Base-by-base conservation (phyloP, 345 rosid species). In the Arabidopsis thaliana region DNA sequence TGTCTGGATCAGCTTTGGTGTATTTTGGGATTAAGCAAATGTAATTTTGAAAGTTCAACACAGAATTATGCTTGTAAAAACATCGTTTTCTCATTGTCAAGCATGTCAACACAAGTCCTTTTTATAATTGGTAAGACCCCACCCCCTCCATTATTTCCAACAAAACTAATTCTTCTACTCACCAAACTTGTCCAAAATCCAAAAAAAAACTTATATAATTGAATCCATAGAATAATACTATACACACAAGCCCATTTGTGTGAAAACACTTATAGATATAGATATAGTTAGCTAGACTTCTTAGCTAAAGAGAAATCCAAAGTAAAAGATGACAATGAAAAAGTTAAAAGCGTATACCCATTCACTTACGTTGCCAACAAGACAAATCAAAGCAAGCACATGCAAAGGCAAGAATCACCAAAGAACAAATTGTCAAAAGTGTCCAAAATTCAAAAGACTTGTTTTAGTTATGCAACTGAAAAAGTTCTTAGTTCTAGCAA, bases 101-200 rank as follows among this genome's bases (percentile, higher is more conserved):
- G 71, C 65, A 70, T 77, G 52, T 63, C 34, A 65, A 65, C 59
- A 58, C 57, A 72, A 68, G 36, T 58, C 28, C 33, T 55, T 38
- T 69, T 51, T 53, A 64, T 49, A 72, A 52, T 34, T 28, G 76
- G 71, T 33, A 13, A 76, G 80, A 76, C 85, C 88, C 82, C 84
- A 74, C 80, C 1, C 1, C 2, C 81, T 60, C 62, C 33, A 69
- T 73, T 76, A 44, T 48, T 66, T 55, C 77, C 42, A 57, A 78
- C 68, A 53, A 61, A 61, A 59, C 73, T 65, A 66, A 25, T 42
- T 78, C 64, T 42, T 78, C 64, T 59, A 72, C 25, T 25, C 73
- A 65, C 81, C 63, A 58, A 78, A 49, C 56, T 59, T 65, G 44
- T 59, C 55, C 51, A 49, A 71, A 30, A 46, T 20, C 24, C 51